Conservation (phyloP, 352 stramenopile genomes). For the Globisporangium cylindrosporum region DNA sequence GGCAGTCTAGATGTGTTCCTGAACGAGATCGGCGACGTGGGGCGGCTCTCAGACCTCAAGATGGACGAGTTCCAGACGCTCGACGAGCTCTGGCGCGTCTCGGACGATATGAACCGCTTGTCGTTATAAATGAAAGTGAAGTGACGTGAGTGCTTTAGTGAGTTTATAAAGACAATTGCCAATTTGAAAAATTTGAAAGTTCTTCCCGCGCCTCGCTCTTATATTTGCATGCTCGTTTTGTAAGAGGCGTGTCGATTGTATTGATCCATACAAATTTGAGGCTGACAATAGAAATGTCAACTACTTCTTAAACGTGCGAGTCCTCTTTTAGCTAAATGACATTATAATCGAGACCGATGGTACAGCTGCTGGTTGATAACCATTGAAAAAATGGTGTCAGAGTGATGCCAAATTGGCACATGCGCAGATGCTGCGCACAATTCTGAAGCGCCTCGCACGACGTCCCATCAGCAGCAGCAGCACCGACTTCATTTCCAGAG, state of each 20-base stretch:
- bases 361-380: background rate
- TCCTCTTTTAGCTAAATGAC: background rate
- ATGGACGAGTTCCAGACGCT: slow-evolving; percentile 85
- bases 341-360: background rate
- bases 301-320: too few relatives aligned
- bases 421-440: background rate
- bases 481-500: background rate
- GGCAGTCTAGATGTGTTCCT: slow-evolving; percentile 75
- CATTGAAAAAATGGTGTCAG: background rate
- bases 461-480: background rate
- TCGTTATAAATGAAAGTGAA: slow-evolving; percentile 47
- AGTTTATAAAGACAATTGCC: slow-evolving; percentile 4
- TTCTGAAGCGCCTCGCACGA: background rate
- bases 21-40: slow-evolving; percentile 77
- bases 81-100: slow-evolving; percentile 81
- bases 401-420: background rate
- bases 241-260: background rate
- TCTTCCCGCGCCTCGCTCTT: background rate
- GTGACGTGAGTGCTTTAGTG: background rate
- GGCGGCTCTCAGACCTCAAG: slow-evolving; percentile 80
- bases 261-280: background rate
- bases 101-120: slow-evolving; percentile 80
- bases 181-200: background rate
- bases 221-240: background rate
- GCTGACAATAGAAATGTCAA: background rate